These are phyloP conservation scores for Brassica incana DNA, from an alignment of 345 rosid genomes.

Conservation along the genomic window DNA sequence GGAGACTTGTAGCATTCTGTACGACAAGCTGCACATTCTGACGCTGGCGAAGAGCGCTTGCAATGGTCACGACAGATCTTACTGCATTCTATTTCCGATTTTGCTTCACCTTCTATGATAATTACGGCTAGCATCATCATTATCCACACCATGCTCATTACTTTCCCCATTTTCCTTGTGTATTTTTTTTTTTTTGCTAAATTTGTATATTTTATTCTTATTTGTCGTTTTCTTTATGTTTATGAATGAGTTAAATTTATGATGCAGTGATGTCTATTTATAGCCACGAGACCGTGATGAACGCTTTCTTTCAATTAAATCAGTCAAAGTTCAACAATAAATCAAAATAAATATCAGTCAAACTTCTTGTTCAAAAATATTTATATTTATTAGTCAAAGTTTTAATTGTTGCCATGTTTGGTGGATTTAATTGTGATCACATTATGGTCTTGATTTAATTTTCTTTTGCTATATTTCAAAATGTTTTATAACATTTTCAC, in stretches of 20 bases:
- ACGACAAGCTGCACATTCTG: constrained; percentile 25
- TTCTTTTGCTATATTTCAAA: too few species aligned
- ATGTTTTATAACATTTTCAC: too few species aligned
- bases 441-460: background rate
- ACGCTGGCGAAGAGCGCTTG: constrained; percentile 2
- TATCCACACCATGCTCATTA: background rate
- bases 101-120: constrained; percentile 22
- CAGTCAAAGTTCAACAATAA: background rate
- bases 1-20: constrained; percentile 15
- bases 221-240: background rate
- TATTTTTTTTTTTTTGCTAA: too few species aligned
- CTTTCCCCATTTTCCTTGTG: background rate
- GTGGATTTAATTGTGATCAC: background rate
- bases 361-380: background rate
- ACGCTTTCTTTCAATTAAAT: constrained; percentile 1
- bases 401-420: background rate
- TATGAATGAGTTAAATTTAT: background rate
- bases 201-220: too few species aligned
- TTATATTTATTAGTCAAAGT: background rate
- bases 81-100: constrained; percentile 23
- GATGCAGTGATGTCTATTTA: constrained; percentile 13
- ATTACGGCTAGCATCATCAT: constrained; percentile 17
- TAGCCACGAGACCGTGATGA: background rate
- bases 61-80: constrained; percentile 16
- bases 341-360: background rate